These are phyloP conservation scores for Casuarina glauca DNA, from an alignment of 306 rosid genomes.

Conservation along the genomic window DNA sequence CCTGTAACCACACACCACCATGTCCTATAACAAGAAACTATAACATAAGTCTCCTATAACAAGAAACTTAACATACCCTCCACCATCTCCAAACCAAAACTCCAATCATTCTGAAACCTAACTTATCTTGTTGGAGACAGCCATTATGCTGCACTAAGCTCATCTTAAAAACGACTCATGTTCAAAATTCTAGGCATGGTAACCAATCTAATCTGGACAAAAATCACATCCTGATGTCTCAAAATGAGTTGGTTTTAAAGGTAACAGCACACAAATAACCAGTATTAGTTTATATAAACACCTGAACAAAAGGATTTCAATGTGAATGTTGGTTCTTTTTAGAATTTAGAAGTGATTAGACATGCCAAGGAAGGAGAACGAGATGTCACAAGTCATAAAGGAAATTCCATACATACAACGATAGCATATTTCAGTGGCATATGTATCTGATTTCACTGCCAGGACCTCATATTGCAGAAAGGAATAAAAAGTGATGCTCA, in stretches of 20 bases:
- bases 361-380: background rate
- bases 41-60: background rate
- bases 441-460: background rate
- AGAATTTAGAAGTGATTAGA: background rate
- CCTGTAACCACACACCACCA: background rate
- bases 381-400: background rate
- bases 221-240: background rate
- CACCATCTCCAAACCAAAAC: background rate
- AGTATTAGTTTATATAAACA: background rate
- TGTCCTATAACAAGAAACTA: background rate
- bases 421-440: background rate
- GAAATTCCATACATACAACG: background rate
- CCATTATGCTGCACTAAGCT: background rate
- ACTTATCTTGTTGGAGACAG: background rate
- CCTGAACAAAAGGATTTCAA: background rate
- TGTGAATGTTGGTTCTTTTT: background rate
- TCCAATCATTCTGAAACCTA: background rate
- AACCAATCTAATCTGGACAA: background rate
- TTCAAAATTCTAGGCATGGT: background rate
- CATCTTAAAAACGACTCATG: background rate
- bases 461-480: background rate
- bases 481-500: background rate
- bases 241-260: background rate
- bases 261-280: background rate
- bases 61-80: too few species aligned